Evolutionary conservation across 306 rosid genomes (phyloP).

Genomic region (Abrus precatorius): DNA sequence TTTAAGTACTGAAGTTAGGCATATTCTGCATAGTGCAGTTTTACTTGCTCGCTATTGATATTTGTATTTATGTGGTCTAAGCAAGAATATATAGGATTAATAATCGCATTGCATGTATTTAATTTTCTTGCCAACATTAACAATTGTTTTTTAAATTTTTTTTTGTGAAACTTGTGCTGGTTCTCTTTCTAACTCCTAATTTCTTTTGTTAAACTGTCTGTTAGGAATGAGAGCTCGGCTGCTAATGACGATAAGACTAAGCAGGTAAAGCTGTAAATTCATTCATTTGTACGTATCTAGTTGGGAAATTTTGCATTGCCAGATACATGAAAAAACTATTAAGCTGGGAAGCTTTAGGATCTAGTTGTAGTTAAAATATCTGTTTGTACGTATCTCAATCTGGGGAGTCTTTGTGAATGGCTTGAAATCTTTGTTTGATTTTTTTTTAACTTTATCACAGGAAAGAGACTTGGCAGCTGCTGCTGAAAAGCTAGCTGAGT

Average conservation of each 20-base stretch:
- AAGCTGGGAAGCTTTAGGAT: slow-evolving; percentile 13
- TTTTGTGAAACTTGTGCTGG: neutral
- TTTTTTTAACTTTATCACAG: slow-evolving; percentile 55
- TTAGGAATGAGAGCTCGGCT: slow-evolving; percentile 71
- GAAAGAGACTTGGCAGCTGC: slow-evolving; percentile 89
- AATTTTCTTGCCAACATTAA: slow-evolving; percentile 26
- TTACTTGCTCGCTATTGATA: slow-evolving; percentile 21
- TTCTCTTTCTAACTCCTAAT: slow-evolving; percentile 50
- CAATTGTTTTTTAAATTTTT: neutral
- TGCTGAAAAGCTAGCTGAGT: slow-evolving; percentile 95
- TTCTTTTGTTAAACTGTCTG: slow-evolving; percentile 32
- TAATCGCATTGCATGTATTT: neutral
- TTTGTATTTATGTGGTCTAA: slow-evolving; percentile 35
- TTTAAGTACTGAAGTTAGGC: slow-evolving; percentile 10
- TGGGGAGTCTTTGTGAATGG: neutral
- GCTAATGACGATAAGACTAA: slow-evolving; percentile 68
- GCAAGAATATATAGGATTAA: slow-evolving; percentile 1
- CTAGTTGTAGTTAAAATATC: slow-evolving; percentile 27
- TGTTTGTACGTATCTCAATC: neutral
- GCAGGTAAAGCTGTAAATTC: slow-evolving; percentile 65
- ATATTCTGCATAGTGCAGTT: slow-evolving; percentile 31
- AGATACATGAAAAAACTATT: slow-evolving; percentile 1
- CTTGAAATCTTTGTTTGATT: slow-evolving; percentile 29
- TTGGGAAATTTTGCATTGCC: neutral
- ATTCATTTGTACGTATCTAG: neutral